Evolutionary conservation across 306 rosid species (phyloP), one percentile per base, ranked within the genome.

Genomic region (Neltuma alba): DNA sequence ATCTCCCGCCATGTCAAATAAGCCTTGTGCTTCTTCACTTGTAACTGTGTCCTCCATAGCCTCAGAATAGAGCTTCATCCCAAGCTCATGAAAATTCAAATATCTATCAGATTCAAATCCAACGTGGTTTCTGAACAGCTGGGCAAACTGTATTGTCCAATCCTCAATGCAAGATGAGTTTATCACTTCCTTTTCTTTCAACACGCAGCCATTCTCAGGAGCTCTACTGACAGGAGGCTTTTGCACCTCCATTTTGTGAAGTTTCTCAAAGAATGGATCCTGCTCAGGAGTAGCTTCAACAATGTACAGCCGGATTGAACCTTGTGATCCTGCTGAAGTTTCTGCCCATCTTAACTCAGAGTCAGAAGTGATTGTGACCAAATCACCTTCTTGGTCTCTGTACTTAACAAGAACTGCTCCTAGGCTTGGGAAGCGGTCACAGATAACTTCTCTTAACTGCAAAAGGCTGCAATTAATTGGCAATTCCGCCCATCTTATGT

Each of bases 21-120:
- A 86, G 73, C 67, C 78, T 81, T 91, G 92, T 36, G 94, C 91
- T 78, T 87, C 94, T 78, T 91, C 90, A 80, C 94, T 85, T 15
- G 94, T 88, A 40, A 87, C 86, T n/a, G 86, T 84, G 85, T 91
- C 94, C 76, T 91, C 94, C 89, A 91, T 84, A 20, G 91, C 94
- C 86, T 91, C 94, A 1, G 91, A 88, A 70, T 91, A 91, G 74
- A 91, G 78, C 86, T 87, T 88, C 86, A 86, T 73, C 50, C 94
- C 94, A 72, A 88, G 87, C 44, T 86, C 89, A 52, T 88, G 90
- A 81, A 88, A 86, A 86, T 90, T 82, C 87, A 90, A 83, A 82
- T 84, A 85, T 25, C 87, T 72, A 23, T 86, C 87, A 75, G 89
- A 87, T 83, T 87, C 94, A 78, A 87, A 80, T 42, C 94, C 89